Evolutionary conservation across 768 basidiomycete species (phyloP), one percentile per base, ranked within the genome.

Genomic region (Pulveroboletus sp.): DNA sequence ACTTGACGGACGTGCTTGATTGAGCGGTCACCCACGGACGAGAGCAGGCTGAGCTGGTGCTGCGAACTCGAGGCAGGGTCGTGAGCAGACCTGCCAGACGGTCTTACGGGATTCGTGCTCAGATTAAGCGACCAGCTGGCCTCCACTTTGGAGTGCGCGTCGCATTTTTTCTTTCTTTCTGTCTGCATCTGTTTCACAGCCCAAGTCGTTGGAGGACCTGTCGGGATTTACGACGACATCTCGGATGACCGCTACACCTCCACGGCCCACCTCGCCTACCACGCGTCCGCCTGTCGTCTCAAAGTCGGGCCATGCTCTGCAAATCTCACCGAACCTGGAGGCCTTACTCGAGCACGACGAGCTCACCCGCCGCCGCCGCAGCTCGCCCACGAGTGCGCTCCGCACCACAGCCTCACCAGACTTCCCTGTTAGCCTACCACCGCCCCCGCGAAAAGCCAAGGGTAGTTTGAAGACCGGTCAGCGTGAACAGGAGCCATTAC

Each of bases 291-390:
- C 33, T 17, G 48, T 44, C 36, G 28, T 31, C 0, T 49, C 59
- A 1, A 47, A 51, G 24, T 10, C 55, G 0, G 26, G n/a, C 10
- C 35, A 59, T 9, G 65, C 73, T 1, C 62, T 82, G 40, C 66
- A 73, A 10, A 83, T 83, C 45, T 82, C 80, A 2, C 76, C 81
- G 0, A 74, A 83, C 56, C 74, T 82, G 40, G 77, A 83, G 52
- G 82, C 81, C 24, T 57, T 83, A 8, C 69, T 83, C 45, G 75
- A 81, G 58, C 76, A 81, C 52, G 82, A 82, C 43, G 77, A 81
- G 44, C 72, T 70, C 44, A 67, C 67, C n/a, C 73, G 78, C 18
- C 60, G 62, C 38, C 66, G 41, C 12, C 47, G 60, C 60, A 35
- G 45, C 26, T 64, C 68, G 5, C 63, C 60, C 12, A 65, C 60